These are phyloP conservation scores for Blumeria graminis DNA, from an alignment of 2,329 filamentous ascomycete species.

Conservation along the genomic window DNA sequence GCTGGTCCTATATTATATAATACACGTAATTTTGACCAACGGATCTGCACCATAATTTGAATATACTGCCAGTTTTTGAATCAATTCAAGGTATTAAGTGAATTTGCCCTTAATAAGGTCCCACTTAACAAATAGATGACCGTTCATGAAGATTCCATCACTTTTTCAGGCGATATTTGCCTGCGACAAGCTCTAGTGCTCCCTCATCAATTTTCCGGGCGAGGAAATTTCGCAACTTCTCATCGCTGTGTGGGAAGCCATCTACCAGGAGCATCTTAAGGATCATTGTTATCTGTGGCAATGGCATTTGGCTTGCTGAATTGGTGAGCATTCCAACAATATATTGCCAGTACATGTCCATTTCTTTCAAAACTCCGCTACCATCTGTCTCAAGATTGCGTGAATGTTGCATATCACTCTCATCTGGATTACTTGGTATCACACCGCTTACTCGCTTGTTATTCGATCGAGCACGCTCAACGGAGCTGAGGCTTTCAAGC, in stretches of 20 bases:
- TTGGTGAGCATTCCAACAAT: slow-evolving; percentile 92
- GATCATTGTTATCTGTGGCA: slow-evolving; percentile 74
- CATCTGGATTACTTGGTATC: slow-evolving; percentile 5
- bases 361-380: slow-evolving; percentile 39
- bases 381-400: slow-evolving; percentile 18
- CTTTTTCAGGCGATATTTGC: background rate
- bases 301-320: slow-evolving; percentile 54
- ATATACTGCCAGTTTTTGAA: too few relatives aligned
- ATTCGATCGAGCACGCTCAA: slow-evolving; percentile 14
- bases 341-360: slow-evolving; percentile 66
- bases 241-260: slow-evolving; percentile 72
- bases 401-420: slow-evolving; percentile 8
- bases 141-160: background rate
- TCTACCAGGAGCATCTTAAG: slow-evolving; percentile 75
- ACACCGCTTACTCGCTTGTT: slow-evolving; percentile 5
- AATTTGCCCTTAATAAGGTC: too few relatives aligned
- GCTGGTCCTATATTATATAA: too few relatives aligned
- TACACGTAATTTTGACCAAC: too few relatives aligned
- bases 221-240: slow-evolving; percentile 66
- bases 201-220: slow-evolving; percentile 51
- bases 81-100: too few relatives aligned
- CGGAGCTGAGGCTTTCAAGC: slow-evolving; percentile 34
- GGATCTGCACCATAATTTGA: too few relatives aligned
- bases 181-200: slow-evolving; percentile 28
- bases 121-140: background rate